phyloP scores from a whole-genome alignment of 352 stramenopile species.

The Bremia lactucae region DNA sequence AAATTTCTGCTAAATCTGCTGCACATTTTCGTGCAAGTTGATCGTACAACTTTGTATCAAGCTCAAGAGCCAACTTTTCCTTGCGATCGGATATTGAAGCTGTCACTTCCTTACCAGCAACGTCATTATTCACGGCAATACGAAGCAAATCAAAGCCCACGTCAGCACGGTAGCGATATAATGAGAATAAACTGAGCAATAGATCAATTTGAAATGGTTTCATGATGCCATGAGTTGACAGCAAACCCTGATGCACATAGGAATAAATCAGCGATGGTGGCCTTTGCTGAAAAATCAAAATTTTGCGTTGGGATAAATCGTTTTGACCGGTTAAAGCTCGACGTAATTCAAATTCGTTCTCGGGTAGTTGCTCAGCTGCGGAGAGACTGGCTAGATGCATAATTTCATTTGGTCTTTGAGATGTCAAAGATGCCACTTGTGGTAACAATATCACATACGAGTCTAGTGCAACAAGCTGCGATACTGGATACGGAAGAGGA shows the following conservation, averaged over 20 bases:
- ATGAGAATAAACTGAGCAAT: constrained; percentile 67
- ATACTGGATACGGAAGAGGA: constrained; percentile 41
- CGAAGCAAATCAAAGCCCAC: constrained; percentile 47
- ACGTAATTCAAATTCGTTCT: constrained; percentile 49
- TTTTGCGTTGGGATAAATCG: constrained; percentile 16
- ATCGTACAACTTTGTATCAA: constrained; percentile 74
- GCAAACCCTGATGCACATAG: constrained; percentile 34
- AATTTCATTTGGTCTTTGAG: constrained; percentile 18
- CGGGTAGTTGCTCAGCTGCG: constrained; percentile 36
- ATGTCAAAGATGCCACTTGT: constrained; percentile 12
- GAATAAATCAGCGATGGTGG: constrained; percentile 64
- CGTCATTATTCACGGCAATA: constrained; percentile 15
- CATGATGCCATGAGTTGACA: constrained; percentile 17
- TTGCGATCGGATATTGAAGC: constrained; percentile 24
- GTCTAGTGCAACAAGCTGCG: constrained; percentile 60
- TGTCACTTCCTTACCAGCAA: constrained; percentile 5
- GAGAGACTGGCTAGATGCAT: constrained; percentile 33
- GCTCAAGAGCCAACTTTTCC: constrained; percentile 40
- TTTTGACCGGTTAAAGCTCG: constrained; percentile 5
- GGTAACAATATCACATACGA: constrained; percentile 67
- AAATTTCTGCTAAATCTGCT: constrained; percentile 45
- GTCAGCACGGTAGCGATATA: constrained; percentile 80
- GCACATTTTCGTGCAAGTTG: constrained; percentile 57
- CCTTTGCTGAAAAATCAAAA: constrained; percentile 66
- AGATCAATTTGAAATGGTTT: constrained; percentile 57